Conservation (phyloP, 176 grass and related monocot genomes). For the Carex myosuroides region DNA sequence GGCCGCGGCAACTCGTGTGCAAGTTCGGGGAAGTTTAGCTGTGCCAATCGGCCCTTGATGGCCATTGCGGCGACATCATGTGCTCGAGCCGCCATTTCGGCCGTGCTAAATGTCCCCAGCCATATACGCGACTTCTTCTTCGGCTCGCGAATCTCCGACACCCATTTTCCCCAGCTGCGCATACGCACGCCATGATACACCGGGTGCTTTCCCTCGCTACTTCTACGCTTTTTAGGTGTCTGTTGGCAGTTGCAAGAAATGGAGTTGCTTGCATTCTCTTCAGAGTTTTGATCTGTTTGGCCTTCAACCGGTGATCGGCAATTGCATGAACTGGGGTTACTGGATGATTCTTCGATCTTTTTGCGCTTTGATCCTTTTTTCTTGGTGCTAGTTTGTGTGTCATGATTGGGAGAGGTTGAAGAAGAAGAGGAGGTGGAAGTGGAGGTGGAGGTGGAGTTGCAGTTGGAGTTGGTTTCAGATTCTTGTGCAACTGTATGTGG, state of each 20-base stretch:
- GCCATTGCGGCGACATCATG: constrained; percentile 76
- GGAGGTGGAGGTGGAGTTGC: constrained; percentile 25
- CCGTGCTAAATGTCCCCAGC: constrained; percentile 70
- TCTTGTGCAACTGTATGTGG: constrained; percentile 22
- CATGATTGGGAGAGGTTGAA: constrained; percentile 13
- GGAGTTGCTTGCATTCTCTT: constrained; percentile 9
- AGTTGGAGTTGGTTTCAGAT: constrained; percentile 20
- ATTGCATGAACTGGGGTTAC: background rate
- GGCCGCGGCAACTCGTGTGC: constrained; percentile 51
- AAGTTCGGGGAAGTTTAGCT: constrained; percentile 73
- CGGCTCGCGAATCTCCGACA: constrained; percentile 84
- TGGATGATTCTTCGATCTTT: constrained; percentile 4
- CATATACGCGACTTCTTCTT: constrained; percentile 88
- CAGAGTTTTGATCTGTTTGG: background rate
- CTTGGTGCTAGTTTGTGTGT: background rate
- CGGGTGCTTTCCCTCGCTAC: constrained; percentile 66
- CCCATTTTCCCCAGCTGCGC: constrained; percentile 82
- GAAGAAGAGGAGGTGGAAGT: constrained; percentile 20
- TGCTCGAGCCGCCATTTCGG: constrained; percentile 76
- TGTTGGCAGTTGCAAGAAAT: constrained; percentile 10
- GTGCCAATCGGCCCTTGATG: constrained; percentile 56
- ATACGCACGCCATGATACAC: constrained; percentile 78
- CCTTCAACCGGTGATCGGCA: background rate
- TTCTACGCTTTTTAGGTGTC: constrained; percentile 46
- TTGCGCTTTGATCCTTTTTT: constrained; percentile 6